These are phyloP conservation scores for Colletotrichum caudatum DNA, from an alignment of 2,329 filamentous ascomycete species.

Conservation along the genomic window DNA sequence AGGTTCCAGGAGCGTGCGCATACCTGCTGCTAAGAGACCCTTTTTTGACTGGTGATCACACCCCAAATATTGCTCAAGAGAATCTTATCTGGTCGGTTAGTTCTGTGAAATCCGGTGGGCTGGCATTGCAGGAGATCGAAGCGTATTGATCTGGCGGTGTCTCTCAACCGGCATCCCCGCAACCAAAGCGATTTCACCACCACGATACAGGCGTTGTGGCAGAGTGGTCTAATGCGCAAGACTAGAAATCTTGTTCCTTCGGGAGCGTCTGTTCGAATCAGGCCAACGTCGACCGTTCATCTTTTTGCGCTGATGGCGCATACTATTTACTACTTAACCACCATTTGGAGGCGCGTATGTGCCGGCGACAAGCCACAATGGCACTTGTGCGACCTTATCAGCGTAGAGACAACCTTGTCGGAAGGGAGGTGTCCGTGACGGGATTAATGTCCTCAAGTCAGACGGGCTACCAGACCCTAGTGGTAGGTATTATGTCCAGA, in stretches of 20 bases:
- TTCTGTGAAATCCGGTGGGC: background rate
- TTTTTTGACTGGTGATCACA: background rate
- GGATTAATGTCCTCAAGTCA: conserved; percentile 3
- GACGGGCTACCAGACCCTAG: background rate
- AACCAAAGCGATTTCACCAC: conserved; percentile 10
- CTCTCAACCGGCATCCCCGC: background rate
- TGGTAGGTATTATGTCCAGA: background rate
- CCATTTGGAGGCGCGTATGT: background rate
- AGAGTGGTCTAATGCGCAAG: conserved; percentile 42
- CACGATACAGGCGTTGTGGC: conserved; percentile 34
- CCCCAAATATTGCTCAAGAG: background rate
- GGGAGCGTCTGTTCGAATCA: conserved; percentile 42
- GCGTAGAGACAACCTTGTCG: conserved; percentile 12
- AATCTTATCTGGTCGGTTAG: background rate
- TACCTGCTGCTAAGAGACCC: background rate
- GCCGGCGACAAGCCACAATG: background rate
- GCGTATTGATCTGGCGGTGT: background rate
- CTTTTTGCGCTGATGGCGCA: background rate
- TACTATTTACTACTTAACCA: no score
- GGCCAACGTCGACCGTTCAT: conserved; percentile 26
- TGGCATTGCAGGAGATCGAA: background rate
- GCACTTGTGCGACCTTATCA: background rate
- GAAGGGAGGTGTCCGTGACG: conserved; percentile 20
- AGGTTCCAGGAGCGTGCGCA: background rate
- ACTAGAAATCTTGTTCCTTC: conserved; percentile 42